Conservation (phyloP, 306 rosid species). For the Luffa acutangula region DNA sequence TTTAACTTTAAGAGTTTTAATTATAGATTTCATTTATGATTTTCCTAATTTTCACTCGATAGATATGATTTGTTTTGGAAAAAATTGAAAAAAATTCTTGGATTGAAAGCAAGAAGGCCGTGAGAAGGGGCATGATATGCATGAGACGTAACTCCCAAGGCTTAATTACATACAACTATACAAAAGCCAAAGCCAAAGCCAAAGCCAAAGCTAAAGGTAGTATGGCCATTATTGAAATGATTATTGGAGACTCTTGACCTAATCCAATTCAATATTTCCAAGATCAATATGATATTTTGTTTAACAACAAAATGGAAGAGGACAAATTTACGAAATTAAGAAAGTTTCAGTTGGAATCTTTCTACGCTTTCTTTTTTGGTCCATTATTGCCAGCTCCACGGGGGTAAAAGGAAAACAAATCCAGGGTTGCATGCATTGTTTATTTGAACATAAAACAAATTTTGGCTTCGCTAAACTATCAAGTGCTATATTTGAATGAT, state of each 20-base stretch:
- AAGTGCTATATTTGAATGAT: background rate
- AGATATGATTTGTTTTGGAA: background rate
- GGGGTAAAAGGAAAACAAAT: background rate
- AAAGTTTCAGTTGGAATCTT: background rate
- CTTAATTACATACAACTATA: background rate
- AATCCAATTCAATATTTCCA: background rate
- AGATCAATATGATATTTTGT: background rate
- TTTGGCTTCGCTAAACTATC: background rate
- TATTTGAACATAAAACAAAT: background rate
- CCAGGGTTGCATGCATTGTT: background rate
- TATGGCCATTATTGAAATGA: background rate
- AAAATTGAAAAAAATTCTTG: background rate
- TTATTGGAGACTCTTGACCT: background rate
- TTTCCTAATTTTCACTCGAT: background rate
- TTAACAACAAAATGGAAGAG: background rate
- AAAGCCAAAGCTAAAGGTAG: background rate
- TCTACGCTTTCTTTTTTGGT: background rate
- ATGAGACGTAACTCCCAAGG: constrained; percentile 4
- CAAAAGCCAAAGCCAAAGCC: background rate
- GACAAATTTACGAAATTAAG: background rate
- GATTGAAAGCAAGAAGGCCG: background rate
- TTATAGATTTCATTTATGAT: background rate
- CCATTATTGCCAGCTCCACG: background rate
- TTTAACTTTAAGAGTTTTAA: background rate
- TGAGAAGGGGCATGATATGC: constrained; percentile 1